phyloP scores from a whole-genome alignment of 495 filamentous ascomycete genomes.

The Aspergillus nanangensis region DNA sequence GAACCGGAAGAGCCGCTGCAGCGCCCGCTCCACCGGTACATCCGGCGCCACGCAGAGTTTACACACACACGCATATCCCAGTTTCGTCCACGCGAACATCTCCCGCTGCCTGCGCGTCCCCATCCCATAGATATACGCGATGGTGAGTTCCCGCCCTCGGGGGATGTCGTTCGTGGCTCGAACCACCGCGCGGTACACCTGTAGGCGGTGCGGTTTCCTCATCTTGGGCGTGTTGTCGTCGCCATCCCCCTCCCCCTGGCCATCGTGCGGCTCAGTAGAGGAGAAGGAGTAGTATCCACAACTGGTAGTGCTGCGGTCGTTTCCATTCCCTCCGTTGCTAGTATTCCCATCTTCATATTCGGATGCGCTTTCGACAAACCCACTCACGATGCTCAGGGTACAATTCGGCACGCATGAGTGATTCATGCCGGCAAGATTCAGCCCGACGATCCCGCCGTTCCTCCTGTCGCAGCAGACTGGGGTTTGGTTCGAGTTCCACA shows the following conservation, averaged over 20 bases:
- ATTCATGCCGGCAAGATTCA: conserved; percentile 14
- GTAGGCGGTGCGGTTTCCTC: neutral
- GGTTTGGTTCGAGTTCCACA: conserved; percentile 9
- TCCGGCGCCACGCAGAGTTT: conserved; percentile 2
- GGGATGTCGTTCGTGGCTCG: conserved; percentile 11
- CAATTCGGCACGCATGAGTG: conserved; percentile 16
- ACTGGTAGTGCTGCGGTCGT: no score
- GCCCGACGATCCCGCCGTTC: conserved; percentile 5
- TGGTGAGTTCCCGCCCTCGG: conserved; percentile 22
- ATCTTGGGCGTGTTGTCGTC: neutral
- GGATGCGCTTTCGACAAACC: neutral
- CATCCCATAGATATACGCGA: conserved; percentile 9
- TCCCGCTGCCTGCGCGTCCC: neutral
- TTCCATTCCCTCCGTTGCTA: no score
- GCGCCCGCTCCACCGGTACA: neutral
- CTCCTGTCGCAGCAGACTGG: neutral
- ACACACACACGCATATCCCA: conserved; percentile 11
- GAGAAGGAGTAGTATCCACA: no score
- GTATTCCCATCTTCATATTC: no score
- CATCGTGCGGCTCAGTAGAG: no score
- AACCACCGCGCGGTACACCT: conserved; percentile 2
- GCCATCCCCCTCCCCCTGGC: no score
- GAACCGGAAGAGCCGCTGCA: neutral
- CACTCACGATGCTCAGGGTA: neutral
- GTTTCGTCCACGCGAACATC: neutral